Evolutionary conservation across 306 rosid species (phyloP), one percentile per base, ranked within the genome.

Genomic region (Elaeagnus macrophylla): DNA sequence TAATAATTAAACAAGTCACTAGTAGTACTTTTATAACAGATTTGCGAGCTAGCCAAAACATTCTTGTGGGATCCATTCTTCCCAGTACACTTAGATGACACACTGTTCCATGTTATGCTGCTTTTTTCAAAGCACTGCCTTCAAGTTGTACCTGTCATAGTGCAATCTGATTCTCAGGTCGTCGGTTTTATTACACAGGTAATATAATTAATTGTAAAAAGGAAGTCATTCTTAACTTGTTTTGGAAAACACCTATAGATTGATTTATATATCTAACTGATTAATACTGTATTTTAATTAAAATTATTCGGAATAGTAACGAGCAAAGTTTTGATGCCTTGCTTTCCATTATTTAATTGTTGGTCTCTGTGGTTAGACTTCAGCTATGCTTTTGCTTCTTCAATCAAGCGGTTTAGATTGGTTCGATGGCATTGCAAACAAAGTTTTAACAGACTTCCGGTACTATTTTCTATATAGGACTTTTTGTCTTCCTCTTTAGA

Each of bases 41-140:
- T 84, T 40, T 68, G 80, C 1, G 81, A 88, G 81, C 72, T 81
- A 64, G 90, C 84, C 1, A 77, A 72, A 58, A 71, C 75, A 46
- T 83, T 68, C 57, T 68, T 84, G 3, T 81, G 79, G 96, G 77
- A 77, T 67, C 83, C 83, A 13, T 81, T 75, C 81, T 79, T 88
- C 56, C 83, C 88, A 0, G 82, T 73, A 37, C 60, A 25, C 51
- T 53, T 79, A 57, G 76, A 72, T 51, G 87, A 81, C 54, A 72
- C 89, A 0, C 58, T 88, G 54, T 53, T 88, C 49, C 87, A 73
- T 65, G 89, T 79, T 32, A 59, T 81, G 68, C 73, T 87, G 25
- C 73, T 84, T 56, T 65, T 87, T 60, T 83, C 85, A 7, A 83
- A 77, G 71, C 94, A 84, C 56, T 64, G 37, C 10, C 45, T 79